Conservation (phyloP, 1,284 basidiomycete species). For the Coriolopsis trogii region DNA sequence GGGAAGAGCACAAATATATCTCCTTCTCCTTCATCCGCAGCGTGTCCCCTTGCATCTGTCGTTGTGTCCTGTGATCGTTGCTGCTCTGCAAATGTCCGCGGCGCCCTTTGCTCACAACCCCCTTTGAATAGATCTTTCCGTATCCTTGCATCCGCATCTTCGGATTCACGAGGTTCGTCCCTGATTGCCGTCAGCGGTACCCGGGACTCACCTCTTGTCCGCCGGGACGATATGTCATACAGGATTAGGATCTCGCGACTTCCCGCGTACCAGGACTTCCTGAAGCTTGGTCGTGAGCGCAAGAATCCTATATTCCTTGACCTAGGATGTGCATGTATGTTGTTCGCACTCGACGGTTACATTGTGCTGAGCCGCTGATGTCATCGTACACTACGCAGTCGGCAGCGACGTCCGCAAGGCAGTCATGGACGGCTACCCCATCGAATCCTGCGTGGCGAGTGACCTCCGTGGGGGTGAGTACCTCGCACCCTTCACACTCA, state of each 20-base stretch:
- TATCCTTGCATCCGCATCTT: constrained; percentile 25
- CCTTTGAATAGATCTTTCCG: constrained; percentile 8
- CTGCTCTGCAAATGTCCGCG: too few relatives aligned
- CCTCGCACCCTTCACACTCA: background rate
- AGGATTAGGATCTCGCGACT: constrained; percentile 38
- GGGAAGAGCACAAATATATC: too few relatives aligned
- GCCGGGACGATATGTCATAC: background rate
- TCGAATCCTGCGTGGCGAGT: constrained; percentile 36
- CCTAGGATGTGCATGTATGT: constrained; percentile 50
- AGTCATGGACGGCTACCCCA: constrained; percentile 41
- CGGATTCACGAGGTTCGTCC: constrained; percentile 18
- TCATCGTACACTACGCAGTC: constrained; percentile 32
- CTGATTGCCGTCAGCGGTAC: too few relatives aligned
- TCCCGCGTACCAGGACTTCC: constrained; percentile 44
- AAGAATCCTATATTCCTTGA: constrained; percentile 48
- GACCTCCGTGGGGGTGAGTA: constrained; percentile 37
- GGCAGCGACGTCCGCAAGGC: constrained; percentile 46
- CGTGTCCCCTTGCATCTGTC: too few relatives aligned
- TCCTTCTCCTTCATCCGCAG: too few relatives aligned
- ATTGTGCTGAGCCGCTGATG: background rate
- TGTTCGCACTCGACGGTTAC: too few relatives aligned
- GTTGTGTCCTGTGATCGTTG: too few relatives aligned
- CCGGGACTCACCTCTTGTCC: background rate
- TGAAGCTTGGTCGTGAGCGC: constrained; percentile 41
- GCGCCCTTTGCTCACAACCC: background rate